Conservation (phyloP, 176 grass and related monocot species). For the Phoenix roebelenii region DNA sequence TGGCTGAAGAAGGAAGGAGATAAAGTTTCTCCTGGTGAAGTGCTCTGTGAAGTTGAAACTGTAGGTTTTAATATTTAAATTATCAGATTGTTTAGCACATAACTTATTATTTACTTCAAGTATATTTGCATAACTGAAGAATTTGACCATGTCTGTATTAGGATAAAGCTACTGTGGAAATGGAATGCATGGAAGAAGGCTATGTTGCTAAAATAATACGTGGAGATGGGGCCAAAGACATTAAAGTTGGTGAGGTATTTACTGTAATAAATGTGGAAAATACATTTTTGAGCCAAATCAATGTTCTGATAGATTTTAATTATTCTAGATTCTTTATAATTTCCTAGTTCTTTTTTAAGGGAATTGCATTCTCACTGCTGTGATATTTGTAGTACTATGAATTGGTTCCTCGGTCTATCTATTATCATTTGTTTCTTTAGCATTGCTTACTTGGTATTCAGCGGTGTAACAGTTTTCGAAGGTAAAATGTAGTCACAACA, state of each 20-base stretch:
- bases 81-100: too few species aligned
- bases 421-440: too few species aligned
- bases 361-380: too few species aligned
- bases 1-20: conserved; percentile 99
- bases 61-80: conserved; percentile 32
- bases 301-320: too few species aligned
- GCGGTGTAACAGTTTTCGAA: too few species aligned
- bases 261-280: not conserved
- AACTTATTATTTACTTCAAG: conserved; percentile 10
- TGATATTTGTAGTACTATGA: too few species aligned
- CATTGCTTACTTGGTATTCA: too few species aligned
- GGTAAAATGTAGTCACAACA: too few species aligned
- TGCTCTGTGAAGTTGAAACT: conserved; percentile 93
- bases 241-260: conserved; percentile 90
- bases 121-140: not conserved
- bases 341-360: too few species aligned
- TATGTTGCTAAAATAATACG: conserved; percentile 93
- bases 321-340: too few species aligned
- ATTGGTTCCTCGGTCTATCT: too few species aligned
- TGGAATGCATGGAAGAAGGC: conserved; percentile 99
- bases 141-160: conserved; percentile 18
- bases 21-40: conserved; percentile 74
- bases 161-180: conserved; percentile 94
- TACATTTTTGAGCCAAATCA: too few species aligned
- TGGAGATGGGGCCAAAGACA: conserved; percentile 89